Conservation (phyloP, 257 asterid genomes). For the Nicotiana undulata region DNA sequence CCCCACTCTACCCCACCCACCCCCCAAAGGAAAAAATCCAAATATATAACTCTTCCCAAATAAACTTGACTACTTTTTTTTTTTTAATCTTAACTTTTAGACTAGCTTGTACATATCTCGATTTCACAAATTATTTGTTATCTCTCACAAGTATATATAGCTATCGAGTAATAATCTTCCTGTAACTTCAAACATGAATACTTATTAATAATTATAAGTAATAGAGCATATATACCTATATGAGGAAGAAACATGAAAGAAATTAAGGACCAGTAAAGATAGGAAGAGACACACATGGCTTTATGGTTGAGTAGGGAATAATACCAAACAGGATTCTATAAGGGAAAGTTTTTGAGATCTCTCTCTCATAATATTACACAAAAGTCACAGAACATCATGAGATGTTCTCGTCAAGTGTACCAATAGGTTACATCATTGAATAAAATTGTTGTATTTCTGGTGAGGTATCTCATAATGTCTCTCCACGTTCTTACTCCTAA, state of each 20-base stretch:
- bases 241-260: background rate
- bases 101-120: too few relatives aligned
- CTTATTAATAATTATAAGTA: too few relatives aligned
- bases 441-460: background rate
- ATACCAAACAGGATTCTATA: background rate
- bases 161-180: too few relatives aligned
- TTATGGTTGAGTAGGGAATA: background rate
- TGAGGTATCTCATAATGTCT: background rate
- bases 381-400: conserved; percentile 1
- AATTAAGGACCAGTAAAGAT: background rate
- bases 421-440: background rate
- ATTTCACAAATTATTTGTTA: too few relatives aligned
- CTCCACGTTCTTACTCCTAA: background rate
- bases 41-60: background rate
- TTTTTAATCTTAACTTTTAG: too few relatives aligned
- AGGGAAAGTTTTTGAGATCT: background rate
- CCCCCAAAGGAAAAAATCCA: too few relatives aligned
- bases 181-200: too few relatives aligned
- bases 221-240: background rate
- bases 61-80: too few relatives aligned
- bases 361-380: background rate
- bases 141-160: accelerated
- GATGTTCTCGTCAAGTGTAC: background rate
- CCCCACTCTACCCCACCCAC: too few relatives aligned
- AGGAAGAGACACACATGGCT: background rate